phyloP scores from a whole-genome alignment of 2,329 filamentous ascomycete genomes.

The Diplodia scrobiculata region DNA sequence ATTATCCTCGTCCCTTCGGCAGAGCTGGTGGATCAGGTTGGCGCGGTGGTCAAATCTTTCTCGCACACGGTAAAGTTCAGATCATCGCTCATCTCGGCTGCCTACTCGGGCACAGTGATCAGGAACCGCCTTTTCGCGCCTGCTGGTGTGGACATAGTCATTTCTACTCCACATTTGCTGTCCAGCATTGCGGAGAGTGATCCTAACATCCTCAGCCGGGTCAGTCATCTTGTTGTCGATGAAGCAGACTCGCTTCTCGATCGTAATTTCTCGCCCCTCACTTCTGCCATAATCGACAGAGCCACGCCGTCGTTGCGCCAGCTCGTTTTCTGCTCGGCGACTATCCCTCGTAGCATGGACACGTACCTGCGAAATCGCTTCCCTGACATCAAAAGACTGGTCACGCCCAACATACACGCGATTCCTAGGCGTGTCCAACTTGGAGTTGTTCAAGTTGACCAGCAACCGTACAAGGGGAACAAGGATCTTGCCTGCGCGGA shows the following conservation, averaged over 20 bases:
- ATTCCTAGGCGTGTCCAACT: conserved; percentile 94
- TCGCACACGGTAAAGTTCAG: conserved; percentile 87
- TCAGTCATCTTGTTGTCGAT: conserved; percentile 85
- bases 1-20: conserved; percentile 89
- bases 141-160: conserved; percentile 78
- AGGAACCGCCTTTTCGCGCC: conserved; percentile 80
- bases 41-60: conserved; percentile 74
- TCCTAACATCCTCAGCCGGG: conserved; percentile 88
- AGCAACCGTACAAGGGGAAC: conserved; percentile 91
- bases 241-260: conserved; percentile 97
- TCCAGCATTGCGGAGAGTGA: conserved; percentile 85
- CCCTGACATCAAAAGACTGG: conserved; percentile 80
- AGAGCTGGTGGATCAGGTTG: conserved; percentile 88
- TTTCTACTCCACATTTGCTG: conserved; percentile 87
- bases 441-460: conserved; percentile 86
- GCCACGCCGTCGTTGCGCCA: conserved; percentile 79
- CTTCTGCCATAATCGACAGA: conserved; percentile 78
- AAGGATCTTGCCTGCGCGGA: conserved; percentile 92
- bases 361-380: conserved; percentile 78
- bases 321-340: conserved; percentile 90
- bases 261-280: conserved; percentile 83
- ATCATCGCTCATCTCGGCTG: conserved; percentile 77
- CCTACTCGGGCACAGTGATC: conserved; percentile 75
- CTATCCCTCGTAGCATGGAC: conserved; percentile 88
- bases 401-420: conserved; percentile 92